Base-by-base conservation (phyloP, 202 grass and related monocot species). In the Eragrostis tef region DNA sequence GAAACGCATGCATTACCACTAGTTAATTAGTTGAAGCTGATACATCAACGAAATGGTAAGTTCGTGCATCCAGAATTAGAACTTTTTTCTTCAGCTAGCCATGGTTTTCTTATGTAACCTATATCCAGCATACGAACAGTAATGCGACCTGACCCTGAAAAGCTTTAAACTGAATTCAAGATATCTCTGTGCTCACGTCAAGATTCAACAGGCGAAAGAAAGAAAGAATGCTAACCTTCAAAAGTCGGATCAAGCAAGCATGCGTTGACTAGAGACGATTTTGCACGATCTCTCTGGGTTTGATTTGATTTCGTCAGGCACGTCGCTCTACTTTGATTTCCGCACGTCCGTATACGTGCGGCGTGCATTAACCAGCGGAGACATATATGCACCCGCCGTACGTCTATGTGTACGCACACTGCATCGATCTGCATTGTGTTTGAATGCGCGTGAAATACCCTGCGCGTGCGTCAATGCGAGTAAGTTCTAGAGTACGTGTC, bases 151-250 rank as follows among this genome's bases (percentile, higher is more conserved):
- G 52, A 21, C 2, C 52, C 21, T 26, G 57, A 25, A 26, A n/a
- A n/a, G n/a, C 57, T 26, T 4, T 12, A 60, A 1, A 7, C 16
- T 27, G 61, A 64, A 64, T 64, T 64, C 26, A 64, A 39, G 14
- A 36, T 36, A 17, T 3, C 2, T 14, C 34, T 39, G 2, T 64
- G 13, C 27, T 64, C 61, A 61, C 26, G 61, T 64, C 29, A 39
- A 64, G 29, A 64, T 64, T 64, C 62, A 64, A 36, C 62, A 64
- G 6, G 29, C 15, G 62, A 17, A 64, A 39, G 62, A 64, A 49
- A 14, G 47, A 14, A 64, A 0, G 26, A 17, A 17, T 14, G 14
- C 9, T 36, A 17, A 9, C 1, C 27, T 62, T 36, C 61, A 1
- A 9, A 64, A 36, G 27, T 19, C 16, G 62, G 27, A 36, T 36